phyloP scores from a whole-genome alignment of 495 filamentous ascomycete species.

The Evernia prunastri region DNA sequence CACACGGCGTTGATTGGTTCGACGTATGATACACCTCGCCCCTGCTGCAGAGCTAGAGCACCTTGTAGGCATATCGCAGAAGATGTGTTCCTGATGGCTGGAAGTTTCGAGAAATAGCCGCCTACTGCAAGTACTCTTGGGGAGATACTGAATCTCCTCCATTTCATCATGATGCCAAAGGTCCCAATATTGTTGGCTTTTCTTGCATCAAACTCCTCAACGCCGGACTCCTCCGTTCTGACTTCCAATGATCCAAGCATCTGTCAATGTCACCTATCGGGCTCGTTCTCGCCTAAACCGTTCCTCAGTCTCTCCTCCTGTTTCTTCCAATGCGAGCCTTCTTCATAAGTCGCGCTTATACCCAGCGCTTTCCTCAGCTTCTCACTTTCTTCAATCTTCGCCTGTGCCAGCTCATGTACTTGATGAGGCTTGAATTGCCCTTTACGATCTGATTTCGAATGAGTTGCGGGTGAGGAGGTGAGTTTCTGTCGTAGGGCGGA shows the following conservation, averaged over 20 bases:
- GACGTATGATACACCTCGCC: neutral
- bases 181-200: neutral
- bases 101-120: neutral
- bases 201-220: neutral
- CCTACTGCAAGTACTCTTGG: no score
- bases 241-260: neutral
- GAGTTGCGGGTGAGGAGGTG: slow-evolving; percentile 36
- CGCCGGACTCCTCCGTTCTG: neutral
- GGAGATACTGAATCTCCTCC: neutral
- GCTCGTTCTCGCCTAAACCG: slow-evolving; percentile 40
- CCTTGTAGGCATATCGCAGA: neutral
- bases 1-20: neutral
- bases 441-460: slow-evolving; percentile 27
- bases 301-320: slow-evolving; percentile 65
- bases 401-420: slow-evolving; percentile 91
- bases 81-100: neutral
- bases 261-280: slow-evolving; percentile 23
- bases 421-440: slow-evolving; percentile 77
- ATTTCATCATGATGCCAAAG: neutral
- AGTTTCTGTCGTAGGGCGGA: slow-evolving; percentile 59
- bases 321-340: slow-evolving; percentile 67
- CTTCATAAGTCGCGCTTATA: slow-evolving; percentile 82
- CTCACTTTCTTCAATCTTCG: slow-evolving; percentile 95
- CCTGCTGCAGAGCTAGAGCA: no score
- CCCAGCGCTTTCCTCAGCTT: slow-evolving; percentile 80